Evolutionary conservation across 176 grass and related monocot species (phyloP), one percentile per base, ranked within the genome.

Genomic region (Zea mays): DNA sequence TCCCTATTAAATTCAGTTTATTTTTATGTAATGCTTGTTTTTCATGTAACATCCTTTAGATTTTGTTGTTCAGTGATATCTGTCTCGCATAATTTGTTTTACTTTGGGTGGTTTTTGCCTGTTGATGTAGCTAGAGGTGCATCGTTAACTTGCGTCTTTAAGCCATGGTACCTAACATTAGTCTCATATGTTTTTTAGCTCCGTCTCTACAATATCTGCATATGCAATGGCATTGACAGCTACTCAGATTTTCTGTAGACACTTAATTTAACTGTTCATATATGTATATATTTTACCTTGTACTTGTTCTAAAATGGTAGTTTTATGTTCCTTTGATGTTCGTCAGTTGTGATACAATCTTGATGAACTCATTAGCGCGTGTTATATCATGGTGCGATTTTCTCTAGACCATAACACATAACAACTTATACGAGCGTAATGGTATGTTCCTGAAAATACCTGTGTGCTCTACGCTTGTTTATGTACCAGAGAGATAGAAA

Each of bases 181-280:
- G 11, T 67, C 38, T 86, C 39, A 49, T 74, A 10, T 67, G 0
- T 56, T 85, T 49, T 49, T 79, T 74, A 67, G 56, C 40, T 73
- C 21, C 33, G 33, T 72, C 10, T 39, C 62, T 67, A 34, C 21
- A 78, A 10, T 19, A 46, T 67, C 70, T 7, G 7, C 66, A 10
- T 68, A 46, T 67, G 84, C 60, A 63, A 40, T 73, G 75, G 12
- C 57, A 66, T 17, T 43, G 3, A 14, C 14, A 58, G n/a, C 45
- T 65, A 3, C 4, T 8, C 37, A 67, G 10, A 42, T 74, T 64
- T 19, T 59, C 3, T 56, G 7, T 36, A 6, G 4, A 27, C 16
- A 21, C 5, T 65, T 40, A 76, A 14, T 62, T 62, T 57, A 34
- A 10, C 46, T 71, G 2, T 48, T 4, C 3, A 34, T 27, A 27